These are phyloP conservation scores for Lentinula raphanica DNA, from an alignment of 768 basidiomycete species.

Conservation along the genomic window DNA sequence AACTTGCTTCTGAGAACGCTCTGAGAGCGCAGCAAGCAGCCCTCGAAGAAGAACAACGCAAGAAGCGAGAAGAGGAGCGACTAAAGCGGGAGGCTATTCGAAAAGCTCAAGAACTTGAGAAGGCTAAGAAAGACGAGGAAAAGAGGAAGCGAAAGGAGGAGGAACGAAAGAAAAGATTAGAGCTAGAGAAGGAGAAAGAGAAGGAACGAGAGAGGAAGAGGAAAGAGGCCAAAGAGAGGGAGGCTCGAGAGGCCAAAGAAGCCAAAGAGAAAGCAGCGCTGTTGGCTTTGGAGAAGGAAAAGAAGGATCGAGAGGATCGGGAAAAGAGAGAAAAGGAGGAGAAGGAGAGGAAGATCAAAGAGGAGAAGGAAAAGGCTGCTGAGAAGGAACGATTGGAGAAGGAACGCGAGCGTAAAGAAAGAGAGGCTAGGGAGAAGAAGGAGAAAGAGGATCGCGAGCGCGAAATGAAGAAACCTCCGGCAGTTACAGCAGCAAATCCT, in stretches of 20 bases:
- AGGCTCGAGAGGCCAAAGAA: slow-evolving; percentile 37
- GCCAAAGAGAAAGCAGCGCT: slow-evolving; percentile 25
- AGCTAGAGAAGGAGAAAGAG: slow-evolving; percentile 68
- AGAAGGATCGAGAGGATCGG: slow-evolving; percentile 1
- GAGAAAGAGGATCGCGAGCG: neutral
- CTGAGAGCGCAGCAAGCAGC: slow-evolving; percentile 69
- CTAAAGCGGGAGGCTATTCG: slow-evolving; percentile 67
- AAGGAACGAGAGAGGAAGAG: slow-evolving; percentile 73
- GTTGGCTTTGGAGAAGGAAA: slow-evolving; percentile 7
- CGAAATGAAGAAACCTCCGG: neutral
- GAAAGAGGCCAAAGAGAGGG: slow-evolving; percentile 49
- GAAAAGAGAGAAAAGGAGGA: slow-evolving; percentile 1
- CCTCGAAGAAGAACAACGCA: slow-evolving; percentile 74
- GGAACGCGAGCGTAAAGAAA: neutral
- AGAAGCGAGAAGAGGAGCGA: slow-evolving; percentile 86
- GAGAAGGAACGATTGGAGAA: neutral
- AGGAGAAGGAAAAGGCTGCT: slow-evolving; percentile 18
- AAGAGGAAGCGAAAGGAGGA: slow-evolving; percentile 72
- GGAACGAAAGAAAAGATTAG: slow-evolving; percentile 65
- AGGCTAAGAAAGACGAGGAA: slow-evolving; percentile 71
- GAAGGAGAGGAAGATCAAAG: neutral
- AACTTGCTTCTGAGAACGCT: slow-evolving; percentile 81
- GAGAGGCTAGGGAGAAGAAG: neutral
- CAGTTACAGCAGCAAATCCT: neutral
- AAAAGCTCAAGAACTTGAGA: slow-evolving; percentile 81